Evolutionary conservation across 78 protist genomes (phyloP).

Genomic region (Dictyostelium brefeldianum): DNA sequence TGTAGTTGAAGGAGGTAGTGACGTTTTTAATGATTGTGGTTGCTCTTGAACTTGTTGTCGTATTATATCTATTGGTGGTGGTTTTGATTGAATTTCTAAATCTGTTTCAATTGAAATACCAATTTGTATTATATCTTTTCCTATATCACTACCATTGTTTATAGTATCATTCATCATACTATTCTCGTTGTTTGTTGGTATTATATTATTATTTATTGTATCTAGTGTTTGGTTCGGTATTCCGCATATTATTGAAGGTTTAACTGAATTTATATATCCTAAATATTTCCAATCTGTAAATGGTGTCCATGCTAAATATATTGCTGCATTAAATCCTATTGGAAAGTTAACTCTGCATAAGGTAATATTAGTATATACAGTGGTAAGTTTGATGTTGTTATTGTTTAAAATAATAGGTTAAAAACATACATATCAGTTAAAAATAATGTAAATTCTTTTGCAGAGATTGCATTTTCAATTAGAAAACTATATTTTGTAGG

Average conservation of each 20-base stretch:
- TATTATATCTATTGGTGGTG: background rate
- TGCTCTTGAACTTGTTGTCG: constrained; percentile 7
- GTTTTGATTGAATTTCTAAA: constrained; percentile 26
- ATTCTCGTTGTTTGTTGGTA: background rate
- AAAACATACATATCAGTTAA: constrained; percentile 47
- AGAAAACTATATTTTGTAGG: constrained; percentile 32
- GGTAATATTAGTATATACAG: background rate
- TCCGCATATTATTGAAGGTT: constrained; percentile 47
- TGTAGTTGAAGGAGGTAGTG: background rate
- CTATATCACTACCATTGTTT: background rate
- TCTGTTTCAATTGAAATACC: constrained; percentile 70
- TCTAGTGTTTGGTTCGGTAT: background rate
- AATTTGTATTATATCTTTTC: constrained; percentile 27
- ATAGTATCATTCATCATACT: background rate
- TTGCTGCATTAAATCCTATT: constrained; percentile 51
- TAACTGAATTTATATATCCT: constrained; percentile 23
- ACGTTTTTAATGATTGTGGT: background rate
- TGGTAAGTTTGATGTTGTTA: background rate
- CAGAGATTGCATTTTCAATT: constrained; percentile 24
- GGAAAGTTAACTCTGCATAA: constrained; percentile 14
- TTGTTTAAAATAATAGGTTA: background rate
- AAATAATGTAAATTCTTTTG: constrained; percentile 53
- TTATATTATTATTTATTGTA: background rate
- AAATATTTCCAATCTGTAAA: constrained; percentile 51
- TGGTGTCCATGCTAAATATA: constrained; percentile 59